Conservation (phyloP, 1,284 basidiomycete genomes). For the Puccinia hordei region DNA sequence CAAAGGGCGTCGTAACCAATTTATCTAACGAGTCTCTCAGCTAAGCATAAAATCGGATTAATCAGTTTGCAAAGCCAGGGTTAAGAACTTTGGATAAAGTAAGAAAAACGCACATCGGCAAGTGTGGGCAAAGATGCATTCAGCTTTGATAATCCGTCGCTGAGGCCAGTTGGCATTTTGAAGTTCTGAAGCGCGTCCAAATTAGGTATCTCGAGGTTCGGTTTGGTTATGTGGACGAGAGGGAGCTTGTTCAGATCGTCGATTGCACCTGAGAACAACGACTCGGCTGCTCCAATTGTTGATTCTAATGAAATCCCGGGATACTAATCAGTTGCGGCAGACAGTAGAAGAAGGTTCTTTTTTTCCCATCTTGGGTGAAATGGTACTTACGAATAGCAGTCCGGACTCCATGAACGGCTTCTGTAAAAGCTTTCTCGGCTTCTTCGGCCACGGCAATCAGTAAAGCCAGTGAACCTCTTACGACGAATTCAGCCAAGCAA, state of each 20-base stretch:
- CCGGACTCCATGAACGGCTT: slow-evolving; percentile 53
- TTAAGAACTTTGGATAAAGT: background rate
- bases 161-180: slow-evolving; percentile 55
- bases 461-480: slow-evolving; percentile 55
- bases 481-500: slow-evolving; percentile 55
- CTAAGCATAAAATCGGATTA: slow-evolving; percentile 11
- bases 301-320: slow-evolving; percentile 51
- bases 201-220: slow-evolving; percentile 24
- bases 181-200: slow-evolving; percentile 56
- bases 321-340: slow-evolving; percentile 19
- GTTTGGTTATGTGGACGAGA: slow-evolving; percentile 25
- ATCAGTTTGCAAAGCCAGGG: background rate
- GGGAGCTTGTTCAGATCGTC: slow-evolving; percentile 41
- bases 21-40: slow-evolving; percentile 44
- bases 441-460: slow-evolving; percentile 55
- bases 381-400: slow-evolving; percentile 55
- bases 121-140: slow-evolving; percentile 56
- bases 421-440: slow-evolving; percentile 54
- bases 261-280: slow-evolving; percentile 41
- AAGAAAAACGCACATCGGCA: slow-evolving; percentile 52
- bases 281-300: slow-evolving; percentile 50
- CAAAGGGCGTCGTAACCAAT: slow-evolving; percentile 43
- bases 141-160: slow-evolving; percentile 54
- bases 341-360: background rate
- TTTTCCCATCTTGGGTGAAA: background rate